Evolutionary conservation across 148 eudicot genomes (phyloP).

Genomic region (Rhododendron kiyosumense): DNA sequence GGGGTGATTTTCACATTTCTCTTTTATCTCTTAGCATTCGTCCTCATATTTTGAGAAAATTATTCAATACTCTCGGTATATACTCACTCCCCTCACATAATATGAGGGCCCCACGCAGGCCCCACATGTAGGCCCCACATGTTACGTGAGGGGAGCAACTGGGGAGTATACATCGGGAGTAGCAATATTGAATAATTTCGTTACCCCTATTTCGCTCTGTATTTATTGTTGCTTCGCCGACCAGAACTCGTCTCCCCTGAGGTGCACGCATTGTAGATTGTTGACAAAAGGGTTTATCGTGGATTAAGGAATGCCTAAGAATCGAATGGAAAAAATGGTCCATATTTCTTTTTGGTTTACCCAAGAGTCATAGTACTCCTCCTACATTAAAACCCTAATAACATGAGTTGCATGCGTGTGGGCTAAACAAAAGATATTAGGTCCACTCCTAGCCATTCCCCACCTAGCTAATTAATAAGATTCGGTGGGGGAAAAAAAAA

Average conservation of each 20-base stretch:
- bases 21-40: too few relatives aligned
- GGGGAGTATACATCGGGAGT: too few relatives aligned
- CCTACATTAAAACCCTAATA: too few relatives aligned
- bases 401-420: too few relatives aligned
- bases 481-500: neutral
- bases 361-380: neutral
- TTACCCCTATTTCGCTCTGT: neutral
- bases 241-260: neutral
- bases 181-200: too few relatives aligned
- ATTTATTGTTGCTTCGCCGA: neutral
- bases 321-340: neutral
- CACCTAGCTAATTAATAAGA: neutral
- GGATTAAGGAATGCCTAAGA: neutral
- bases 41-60: too few relatives aligned
- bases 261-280: neutral
- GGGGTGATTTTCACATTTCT: too few relatives aligned
- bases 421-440: too few relatives aligned
- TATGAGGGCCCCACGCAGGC: constrained; percentile 13
- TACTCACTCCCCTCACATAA: constrained; percentile 6
- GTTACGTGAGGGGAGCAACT: too few relatives aligned
- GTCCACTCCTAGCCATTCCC: neutral
- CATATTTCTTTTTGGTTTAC: neutral
- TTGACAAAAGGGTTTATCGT: neutral
- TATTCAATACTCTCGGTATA: too few relatives aligned
- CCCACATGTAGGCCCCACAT: too few relatives aligned